phyloP scores from a whole-genome alignment of 1,284 basidiomycete genomes.

The Somion occarium region DNA sequence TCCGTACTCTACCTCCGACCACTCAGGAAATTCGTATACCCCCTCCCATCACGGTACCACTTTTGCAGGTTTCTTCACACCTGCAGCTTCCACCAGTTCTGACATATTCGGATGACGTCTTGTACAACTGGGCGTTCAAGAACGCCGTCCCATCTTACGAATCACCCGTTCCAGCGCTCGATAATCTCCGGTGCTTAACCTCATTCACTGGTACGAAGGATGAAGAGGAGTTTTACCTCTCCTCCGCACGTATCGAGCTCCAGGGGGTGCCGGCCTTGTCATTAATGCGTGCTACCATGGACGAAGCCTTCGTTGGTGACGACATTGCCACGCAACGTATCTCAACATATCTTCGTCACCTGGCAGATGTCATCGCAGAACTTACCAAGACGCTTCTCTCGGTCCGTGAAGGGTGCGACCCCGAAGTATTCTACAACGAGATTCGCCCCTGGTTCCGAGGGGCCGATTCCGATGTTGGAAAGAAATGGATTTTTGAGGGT shows the following conservation, averaged over 20 bases:
- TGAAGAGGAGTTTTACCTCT: conserved; percentile 88
- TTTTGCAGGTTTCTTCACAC: conserved; percentile 70
- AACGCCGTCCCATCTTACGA: conserved; percentile 22
- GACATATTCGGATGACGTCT: conserved; percentile 91
- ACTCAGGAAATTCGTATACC: conserved; percentile 60
- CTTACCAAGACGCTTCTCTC: conserved; percentile 57
- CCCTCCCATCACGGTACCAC: conserved; percentile 68
- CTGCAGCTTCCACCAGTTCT: conserved; percentile 87
- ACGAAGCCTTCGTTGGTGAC: conserved; percentile 91
- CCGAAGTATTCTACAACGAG: conserved; percentile 77
- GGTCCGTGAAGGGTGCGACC: conserved; percentile 74
- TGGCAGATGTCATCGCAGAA: conserved; percentile 66
- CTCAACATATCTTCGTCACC: conserved; percentile 61
- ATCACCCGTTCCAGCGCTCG: conserved; percentile 32
- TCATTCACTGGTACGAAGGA: conserved; percentile 82
- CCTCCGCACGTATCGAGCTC: conserved; percentile 88
- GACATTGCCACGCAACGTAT: conserved; percentile 71
- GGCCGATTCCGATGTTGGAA: conserved; percentile 60
- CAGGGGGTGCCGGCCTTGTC: conserved; percentile 83
- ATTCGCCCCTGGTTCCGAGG: conserved; percentile 94
- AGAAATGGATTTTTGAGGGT: conserved; percentile 83
- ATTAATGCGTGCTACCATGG: conserved; percentile 85
- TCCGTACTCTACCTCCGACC: conserved; percentile 68
- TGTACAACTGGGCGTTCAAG: conserved; percentile 83
- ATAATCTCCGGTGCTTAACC: conserved; percentile 61